A percentile compares a stretch with the other conserved stretches of the same genome.
These are phyloP conservation scores for Fusarium brevicatenulatum DNA, from an alignment of 2,329 filamentous ascomycete genomes.

Conservation along the genomic window DNA sequence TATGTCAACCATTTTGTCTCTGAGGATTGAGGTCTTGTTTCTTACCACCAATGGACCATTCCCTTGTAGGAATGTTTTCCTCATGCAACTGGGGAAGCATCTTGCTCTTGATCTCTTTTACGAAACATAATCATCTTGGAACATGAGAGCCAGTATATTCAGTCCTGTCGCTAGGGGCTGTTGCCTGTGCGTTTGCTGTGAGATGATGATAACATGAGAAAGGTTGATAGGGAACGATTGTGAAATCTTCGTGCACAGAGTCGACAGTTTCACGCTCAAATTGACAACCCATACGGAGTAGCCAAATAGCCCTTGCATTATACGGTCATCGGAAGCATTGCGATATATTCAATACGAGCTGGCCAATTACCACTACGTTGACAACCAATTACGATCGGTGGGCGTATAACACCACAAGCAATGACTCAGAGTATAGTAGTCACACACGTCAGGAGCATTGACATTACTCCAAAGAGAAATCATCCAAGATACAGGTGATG, in stretches of 20 bases:
- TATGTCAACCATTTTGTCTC: not conserved
- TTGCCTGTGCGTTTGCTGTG: not conserved
- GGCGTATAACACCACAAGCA: not conserved
- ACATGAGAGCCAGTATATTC: not conserved
- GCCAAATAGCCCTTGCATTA: not conserved
- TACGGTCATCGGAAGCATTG: not conserved
- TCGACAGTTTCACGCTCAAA: not conserved
- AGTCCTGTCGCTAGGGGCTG: not conserved
- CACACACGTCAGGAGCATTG: not conserved
- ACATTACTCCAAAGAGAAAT: not conserved
- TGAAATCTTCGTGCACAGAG: not conserved
- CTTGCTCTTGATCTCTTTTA: not conserved
- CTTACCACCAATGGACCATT: not conserved
- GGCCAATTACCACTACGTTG: not conserved
- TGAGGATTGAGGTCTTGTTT: not conserved
- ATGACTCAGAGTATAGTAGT: not conserved
- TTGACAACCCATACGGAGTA: not conserved
- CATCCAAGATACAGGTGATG: slow-evolving; percentile 10
- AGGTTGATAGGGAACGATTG: not conserved
- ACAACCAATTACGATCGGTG: not conserved
- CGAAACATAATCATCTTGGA: not conserved
- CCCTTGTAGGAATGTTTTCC: not conserved
- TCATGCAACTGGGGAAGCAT: not conserved
- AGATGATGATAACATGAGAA: not conserved
- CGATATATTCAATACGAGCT: not conserved